A percentile compares a stretch with the other conserved stretches of the same genome.
Evolutionary conservation across 2,329 filamentous ascomycete species (phyloP).

Genomic region (Cladobotryum mycophilum): DNA sequence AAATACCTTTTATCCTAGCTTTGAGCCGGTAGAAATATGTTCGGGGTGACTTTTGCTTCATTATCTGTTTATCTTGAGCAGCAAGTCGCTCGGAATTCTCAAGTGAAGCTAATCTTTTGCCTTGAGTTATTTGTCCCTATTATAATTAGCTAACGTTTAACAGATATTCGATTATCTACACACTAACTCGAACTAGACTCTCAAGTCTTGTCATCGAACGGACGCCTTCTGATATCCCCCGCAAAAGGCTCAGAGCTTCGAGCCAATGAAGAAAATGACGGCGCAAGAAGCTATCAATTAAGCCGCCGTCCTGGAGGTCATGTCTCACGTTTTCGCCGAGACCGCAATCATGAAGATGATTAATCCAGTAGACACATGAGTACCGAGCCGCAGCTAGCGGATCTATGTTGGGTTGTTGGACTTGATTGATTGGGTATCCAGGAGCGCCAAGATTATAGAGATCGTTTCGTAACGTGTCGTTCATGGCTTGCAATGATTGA

Average conservation of each 20-base stretch:
- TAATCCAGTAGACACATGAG: conserved; percentile 17
- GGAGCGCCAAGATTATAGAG: conserved; percentile 28
- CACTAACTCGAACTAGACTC: neutral
- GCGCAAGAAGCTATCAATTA: conserved; percentile 31
- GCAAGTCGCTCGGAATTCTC: no score
- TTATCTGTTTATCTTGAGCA: no score
- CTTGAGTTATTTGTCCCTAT: neutral
- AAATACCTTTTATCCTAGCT: no score
- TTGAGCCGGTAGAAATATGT: no score
- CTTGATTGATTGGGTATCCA: no score
- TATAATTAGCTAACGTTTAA: neutral
- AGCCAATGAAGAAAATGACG: conserved; percentile 37
- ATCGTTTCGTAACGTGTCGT: neutral
- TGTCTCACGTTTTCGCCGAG: no score
- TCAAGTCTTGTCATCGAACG: conserved; percentile 7
- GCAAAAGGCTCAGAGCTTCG: conserved; percentile 34
- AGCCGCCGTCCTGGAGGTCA: neutral
- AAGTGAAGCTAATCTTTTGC: neutral
- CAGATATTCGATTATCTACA: neutral
- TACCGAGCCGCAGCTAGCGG: conserved; percentile 11
- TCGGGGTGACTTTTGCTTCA: no score
- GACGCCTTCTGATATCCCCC: conserved; percentile 16
- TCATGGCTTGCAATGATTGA: conserved; percentile 8
- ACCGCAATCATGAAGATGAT: conserved; percentile 13
- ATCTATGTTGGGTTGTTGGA: no score